Evolutionary conservation across 2,329 filamentous ascomycete species (phyloP).

Genomic region (Xylaria sp.): DNA sequence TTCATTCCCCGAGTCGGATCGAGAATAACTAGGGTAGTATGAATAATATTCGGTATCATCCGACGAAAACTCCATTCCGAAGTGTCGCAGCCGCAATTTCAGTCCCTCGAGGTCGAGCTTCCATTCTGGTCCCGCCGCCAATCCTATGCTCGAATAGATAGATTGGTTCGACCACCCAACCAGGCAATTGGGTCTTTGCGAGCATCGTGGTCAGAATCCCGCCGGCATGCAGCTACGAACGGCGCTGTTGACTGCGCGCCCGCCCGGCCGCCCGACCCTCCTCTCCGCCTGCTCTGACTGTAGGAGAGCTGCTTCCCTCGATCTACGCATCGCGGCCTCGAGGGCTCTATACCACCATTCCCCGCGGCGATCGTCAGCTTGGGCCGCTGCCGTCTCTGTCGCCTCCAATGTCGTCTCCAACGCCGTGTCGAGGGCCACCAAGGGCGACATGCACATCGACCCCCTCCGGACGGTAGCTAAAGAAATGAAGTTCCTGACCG

Average conservation of each 20-base stretch:
- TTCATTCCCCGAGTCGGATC: constrained; percentile 7
- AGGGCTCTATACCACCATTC: constrained; percentile 57
- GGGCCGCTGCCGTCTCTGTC: constrained; percentile 77
- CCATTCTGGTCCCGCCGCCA: neutral
- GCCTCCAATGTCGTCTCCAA: constrained; percentile 77
- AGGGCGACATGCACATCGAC: constrained; percentile 79
- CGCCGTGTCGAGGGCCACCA: constrained; percentile 69
- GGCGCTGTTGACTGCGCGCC: constrained; percentile 57
- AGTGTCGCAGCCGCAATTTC: constrained; percentile 17
- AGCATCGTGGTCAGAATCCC: constrained; percentile 35
- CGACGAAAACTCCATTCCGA: constrained; percentile 3
- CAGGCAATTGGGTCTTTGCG: constrained; percentile 48
- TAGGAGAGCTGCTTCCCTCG: constrained; percentile 47
- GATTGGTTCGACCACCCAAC: constrained; percentile 30
- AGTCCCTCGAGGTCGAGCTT: constrained; percentile 11
- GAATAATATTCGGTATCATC: constrained; percentile 24
- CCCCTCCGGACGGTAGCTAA: constrained; percentile 90
- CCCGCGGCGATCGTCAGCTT: constrained; percentile 67
- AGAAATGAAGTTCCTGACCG: constrained; percentile 95
- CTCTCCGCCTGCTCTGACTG: constrained; percentile 55
- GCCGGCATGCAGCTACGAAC: constrained; percentile 64
- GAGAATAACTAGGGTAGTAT: too few relatives aligned
- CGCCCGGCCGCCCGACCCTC: constrained; percentile 49
- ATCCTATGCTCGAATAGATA: constrained; percentile 39
- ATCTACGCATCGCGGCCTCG: constrained; percentile 49